Evolutionary conservation across 2,329 filamentous ascomycete genomes (phyloP).

Genomic region (Penicillium nordicum): DNA sequence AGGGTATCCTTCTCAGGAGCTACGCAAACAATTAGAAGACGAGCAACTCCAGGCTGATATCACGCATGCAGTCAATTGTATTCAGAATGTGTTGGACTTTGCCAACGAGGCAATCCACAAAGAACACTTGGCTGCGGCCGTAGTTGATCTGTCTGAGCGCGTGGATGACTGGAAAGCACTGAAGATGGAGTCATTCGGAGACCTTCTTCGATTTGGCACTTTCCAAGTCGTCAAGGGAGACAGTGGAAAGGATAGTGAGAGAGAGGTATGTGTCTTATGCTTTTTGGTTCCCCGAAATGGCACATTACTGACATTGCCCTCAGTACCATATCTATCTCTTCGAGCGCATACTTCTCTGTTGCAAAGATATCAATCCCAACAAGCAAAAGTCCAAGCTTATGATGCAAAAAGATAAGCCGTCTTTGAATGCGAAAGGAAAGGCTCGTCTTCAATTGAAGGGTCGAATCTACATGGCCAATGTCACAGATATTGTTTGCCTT

Average conservation of each 20-base stretch:
- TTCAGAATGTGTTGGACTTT: conserved; percentile 74
- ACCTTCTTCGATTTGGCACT: conserved; percentile 80
- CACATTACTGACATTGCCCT: conserved; percentile 16
- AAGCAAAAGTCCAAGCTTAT: conserved; percentile 69
- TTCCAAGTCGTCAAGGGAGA: conserved; percentile 83
- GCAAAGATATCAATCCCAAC: conserved; percentile 86
- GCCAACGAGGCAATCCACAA: conserved; percentile 90
- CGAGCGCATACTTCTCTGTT: conserved; percentile 90
- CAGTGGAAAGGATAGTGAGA: conserved; percentile 77
- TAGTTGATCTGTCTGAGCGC: conserved; percentile 73
- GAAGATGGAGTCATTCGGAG: conserved; percentile 84
- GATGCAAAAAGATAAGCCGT: conserved; percentile 64
- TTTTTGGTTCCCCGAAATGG: background rate
- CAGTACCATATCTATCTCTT: conserved; percentile 98
- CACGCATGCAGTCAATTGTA: conserved; percentile 70
- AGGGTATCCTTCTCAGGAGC: conserved; percentile 55
- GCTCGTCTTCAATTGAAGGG: conserved; percentile 83
- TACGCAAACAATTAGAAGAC: conserved; percentile 78
- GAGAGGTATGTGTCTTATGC: conserved; percentile 62
- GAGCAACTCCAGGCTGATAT: conserved; percentile 70
- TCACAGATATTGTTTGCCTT: conserved; percentile 86
- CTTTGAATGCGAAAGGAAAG: conserved; percentile 70
- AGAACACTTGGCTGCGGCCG: conserved; percentile 76
- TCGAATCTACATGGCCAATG: conserved; percentile 98
- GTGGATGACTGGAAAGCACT: conserved; percentile 98